These are phyloP conservation scores for Ceratocystis diversiconidia DNA, from an alignment of 2,329 filamentous ascomycete species.

Conservation along the genomic window DNA sequence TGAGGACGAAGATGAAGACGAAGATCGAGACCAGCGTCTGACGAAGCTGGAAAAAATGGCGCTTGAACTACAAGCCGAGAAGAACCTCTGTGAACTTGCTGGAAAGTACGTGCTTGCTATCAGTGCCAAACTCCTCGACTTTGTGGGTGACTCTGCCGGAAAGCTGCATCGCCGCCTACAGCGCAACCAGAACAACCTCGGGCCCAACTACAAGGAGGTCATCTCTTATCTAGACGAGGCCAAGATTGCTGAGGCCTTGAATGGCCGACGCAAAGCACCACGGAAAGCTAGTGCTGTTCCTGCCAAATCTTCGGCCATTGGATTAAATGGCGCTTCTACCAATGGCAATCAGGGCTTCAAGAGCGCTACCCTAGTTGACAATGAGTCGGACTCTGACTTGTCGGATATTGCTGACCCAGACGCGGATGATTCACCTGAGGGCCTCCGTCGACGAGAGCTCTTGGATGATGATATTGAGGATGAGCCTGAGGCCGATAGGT, in stretches of 20 bases:
- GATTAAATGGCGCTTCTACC: not conserved
- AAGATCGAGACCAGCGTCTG: slow-evolving; percentile 33
- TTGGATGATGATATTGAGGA: slow-evolving; percentile 35
- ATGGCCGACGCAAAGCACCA: slow-evolving; percentile 24
- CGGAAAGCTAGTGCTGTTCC: slow-evolving; percentile 23
- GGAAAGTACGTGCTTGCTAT: slow-evolving; percentile 74
- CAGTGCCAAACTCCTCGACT: slow-evolving; percentile 59
- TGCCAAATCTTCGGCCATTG: slow-evolving; percentile 20
- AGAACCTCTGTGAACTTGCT: slow-evolving; percentile 71
- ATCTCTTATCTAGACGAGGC: slow-evolving; percentile 63
- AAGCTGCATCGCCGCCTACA: slow-evolving; percentile 57
- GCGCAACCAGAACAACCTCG: slow-evolving; percentile 67
- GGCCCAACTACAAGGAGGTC: slow-evolving; percentile 74
- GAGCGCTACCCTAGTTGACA: slow-evolving; percentile 11
- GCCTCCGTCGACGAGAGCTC: slow-evolving; percentile 40
- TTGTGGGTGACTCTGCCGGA: slow-evolving; percentile 42
- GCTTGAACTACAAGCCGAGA: slow-evolving; percentile 62
- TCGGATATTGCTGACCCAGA: slow-evolving; percentile 14
- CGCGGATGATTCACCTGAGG: slow-evolving; percentile 43
- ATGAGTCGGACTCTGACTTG: slow-evolving; percentile 16
- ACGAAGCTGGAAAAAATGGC: slow-evolving; percentile 43
- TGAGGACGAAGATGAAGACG: slow-evolving; percentile 41
- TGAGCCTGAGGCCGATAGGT: slow-evolving; percentile 25
- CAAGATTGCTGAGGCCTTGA: slow-evolving; percentile 34
- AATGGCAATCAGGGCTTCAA: slow-evolving; percentile 26